phyloP scores from a whole-genome alignment of 176 grass and related monocot genomes.

The Triticum turgidum region DNA sequence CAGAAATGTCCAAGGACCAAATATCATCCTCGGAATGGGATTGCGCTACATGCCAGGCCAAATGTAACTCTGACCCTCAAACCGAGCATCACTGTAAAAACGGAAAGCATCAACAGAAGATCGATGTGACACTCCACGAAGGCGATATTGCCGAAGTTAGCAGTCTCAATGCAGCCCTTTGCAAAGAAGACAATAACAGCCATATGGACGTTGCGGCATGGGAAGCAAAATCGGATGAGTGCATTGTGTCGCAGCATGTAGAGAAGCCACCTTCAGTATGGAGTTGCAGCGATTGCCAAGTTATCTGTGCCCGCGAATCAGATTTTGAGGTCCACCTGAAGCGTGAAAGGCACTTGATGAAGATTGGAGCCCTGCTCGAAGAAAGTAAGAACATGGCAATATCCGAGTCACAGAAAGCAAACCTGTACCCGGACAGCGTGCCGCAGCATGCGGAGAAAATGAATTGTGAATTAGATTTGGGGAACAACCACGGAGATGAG shows the following conservation, averaged over 20 bases:
- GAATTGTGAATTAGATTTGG: neutral
- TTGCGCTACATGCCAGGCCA: neutral
- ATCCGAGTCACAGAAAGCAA: neutral
- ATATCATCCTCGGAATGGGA: neutral
- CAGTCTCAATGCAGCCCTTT: too few relatives aligned
- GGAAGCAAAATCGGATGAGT: neutral
- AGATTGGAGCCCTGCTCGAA: neutral
- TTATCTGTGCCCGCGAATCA: neutral
- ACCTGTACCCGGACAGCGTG: neutral
- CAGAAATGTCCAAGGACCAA: neutral
- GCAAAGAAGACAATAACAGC: too few relatives aligned
- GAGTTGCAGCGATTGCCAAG: slow-evolving; percentile 26
- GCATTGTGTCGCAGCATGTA: neutral
- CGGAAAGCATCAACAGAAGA: too few relatives aligned
- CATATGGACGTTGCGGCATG: too few relatives aligned
- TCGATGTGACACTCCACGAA: too few relatives aligned
- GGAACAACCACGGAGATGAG: neutral
- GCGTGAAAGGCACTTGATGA: neutral
- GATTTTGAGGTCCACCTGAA: neutral
- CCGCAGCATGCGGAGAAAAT: neutral
- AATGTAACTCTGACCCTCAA: too few relatives aligned
- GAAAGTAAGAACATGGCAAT: neutral
- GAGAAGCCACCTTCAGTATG: neutral
- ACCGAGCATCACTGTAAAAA: too few relatives aligned
- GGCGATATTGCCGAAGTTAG: too few relatives aligned